Evolutionary conservation across 225 moss, liverwort and hornwort species (phyloP).

Genomic region (Ulota crispa): DNA sequence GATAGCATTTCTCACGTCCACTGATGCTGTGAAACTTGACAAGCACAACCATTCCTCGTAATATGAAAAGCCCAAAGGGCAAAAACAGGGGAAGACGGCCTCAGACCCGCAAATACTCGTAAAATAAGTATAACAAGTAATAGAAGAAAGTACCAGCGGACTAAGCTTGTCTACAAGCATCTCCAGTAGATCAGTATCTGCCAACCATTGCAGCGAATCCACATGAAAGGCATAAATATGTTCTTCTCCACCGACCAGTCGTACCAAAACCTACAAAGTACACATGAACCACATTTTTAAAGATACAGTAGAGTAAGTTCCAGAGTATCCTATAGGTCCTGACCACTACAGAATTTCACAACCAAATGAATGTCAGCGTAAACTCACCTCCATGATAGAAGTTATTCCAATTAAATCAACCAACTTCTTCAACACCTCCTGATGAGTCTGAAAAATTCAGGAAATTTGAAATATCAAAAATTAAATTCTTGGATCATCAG

Average conservation of each 20-base stretch:
- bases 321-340: not conserved
- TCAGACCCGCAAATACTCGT: not conserved
- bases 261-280: conserved; percentile 71
- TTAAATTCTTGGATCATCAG: not conserved
- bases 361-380: not conserved
- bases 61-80: not conserved
- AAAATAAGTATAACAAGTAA: not conserved
- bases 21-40: not conserved
- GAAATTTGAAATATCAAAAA: conserved; percentile 17
- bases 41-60: not conserved
- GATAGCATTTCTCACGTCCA: not conserved
- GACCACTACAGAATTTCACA: not conserved
- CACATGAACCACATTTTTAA: not conserved
- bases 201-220: conserved; percentile 94
- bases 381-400: conserved; percentile 93
- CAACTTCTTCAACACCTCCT: conserved; percentile 94
- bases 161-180: conserved; percentile 99
- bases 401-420: conserved; percentile 96
- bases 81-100: too few relatives aligned
- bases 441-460: conserved; percentile 67
- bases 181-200: conserved; percentile 94
- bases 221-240: conserved; percentile 89
- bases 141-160: conserved; percentile 60
- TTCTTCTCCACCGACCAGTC: conserved; percentile 96
- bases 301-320: not conserved